Conservation (phyloP, 495 filamentous ascomycete species). For the Aspergillus nanangensis region DNA sequence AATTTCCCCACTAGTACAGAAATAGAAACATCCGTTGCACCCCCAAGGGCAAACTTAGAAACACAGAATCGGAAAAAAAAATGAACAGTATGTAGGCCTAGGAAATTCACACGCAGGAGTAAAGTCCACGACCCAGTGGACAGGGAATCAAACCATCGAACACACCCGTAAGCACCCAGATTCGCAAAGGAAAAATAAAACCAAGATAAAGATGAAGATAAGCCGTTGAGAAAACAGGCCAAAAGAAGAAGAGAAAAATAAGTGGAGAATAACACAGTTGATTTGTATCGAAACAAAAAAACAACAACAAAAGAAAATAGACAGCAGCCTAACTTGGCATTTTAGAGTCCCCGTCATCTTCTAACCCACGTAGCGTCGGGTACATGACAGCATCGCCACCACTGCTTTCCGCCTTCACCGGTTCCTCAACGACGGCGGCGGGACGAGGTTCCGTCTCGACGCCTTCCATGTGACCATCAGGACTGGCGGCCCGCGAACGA, state of each 20-base stretch:
- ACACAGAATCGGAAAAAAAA: not conserved
- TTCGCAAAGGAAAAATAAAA: conserved; percentile 1
- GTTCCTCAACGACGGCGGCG: conserved; percentile 11
- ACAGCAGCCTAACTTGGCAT: conserved; percentile 26
- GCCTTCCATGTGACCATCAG: conserved; percentile 39
- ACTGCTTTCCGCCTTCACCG: conserved; percentile 19
- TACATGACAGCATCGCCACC: conserved; percentile 35
- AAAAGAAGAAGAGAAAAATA: conserved; percentile 3
- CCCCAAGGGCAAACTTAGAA: not conserved
- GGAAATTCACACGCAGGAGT: not conserved
- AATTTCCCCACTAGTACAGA: not conserved
- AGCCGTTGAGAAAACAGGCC: conserved; percentile 5
- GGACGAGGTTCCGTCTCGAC: conserved; percentile 25
- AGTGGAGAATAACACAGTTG: not conserved
- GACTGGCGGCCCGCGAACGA: conserved; percentile 15
- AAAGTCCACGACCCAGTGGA: conserved; percentile 6
- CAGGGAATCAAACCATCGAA: conserved; percentile 6
- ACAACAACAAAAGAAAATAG: conserved; percentile 14
- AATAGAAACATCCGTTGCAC: not conserved
- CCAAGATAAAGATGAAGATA: conserved; percentile 1
- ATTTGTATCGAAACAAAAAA: conserved; percentile 7
- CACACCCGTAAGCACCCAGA: not conserved
- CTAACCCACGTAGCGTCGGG: conserved; percentile 39
- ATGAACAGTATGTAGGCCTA: not conserved
- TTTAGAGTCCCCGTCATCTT: conserved; percentile 39